phyloP scores from a whole-genome alignment of 1,284 basidiomycete genomes.

The Somion occarium region DNA sequence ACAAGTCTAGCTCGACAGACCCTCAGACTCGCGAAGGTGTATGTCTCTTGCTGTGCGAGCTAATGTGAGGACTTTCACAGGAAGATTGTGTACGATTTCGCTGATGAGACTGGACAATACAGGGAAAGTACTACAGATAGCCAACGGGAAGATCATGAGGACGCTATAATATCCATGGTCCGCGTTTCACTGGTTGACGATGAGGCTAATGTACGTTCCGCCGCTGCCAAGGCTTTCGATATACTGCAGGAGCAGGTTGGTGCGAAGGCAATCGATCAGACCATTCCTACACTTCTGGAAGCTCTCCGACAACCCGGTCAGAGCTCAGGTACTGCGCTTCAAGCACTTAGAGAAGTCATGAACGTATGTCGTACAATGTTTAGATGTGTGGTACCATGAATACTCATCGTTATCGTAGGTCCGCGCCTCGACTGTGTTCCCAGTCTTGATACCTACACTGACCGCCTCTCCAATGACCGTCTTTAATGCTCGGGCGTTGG shows the following conservation, averaged over 20 bases:
- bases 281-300: constrained; percentile 91
- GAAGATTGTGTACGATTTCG: background rate
- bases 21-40: constrained; percentile 82
- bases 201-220: constrained; percentile 82
- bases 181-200: constrained; percentile 87
- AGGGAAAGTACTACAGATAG: constrained; percentile 83
- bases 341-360: constrained; percentile 94
- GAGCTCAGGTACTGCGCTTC: constrained; percentile 90
- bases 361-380: constrained; percentile 62
- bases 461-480: constrained; percentile 88
- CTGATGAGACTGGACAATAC: background rate
- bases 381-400: background rate
- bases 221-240: constrained; percentile 94
- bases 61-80: constrained; percentile 68
- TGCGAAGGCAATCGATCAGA: constrained; percentile 91
- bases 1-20: constrained; percentile 68
- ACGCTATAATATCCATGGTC: constrained; percentile 84
- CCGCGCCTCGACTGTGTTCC: constrained; percentile 93
- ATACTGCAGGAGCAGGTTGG: constrained; percentile 89
- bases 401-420: constrained; percentile 61
- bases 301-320: constrained; percentile 90
- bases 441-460: constrained; percentile 93
- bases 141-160: constrained; percentile 89
- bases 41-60: constrained; percentile 83
- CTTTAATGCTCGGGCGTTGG: constrained; percentile 94